Evolutionary conservation across 306 rosid species (phyloP).

Genomic region (Cajanus cajan): DNA sequence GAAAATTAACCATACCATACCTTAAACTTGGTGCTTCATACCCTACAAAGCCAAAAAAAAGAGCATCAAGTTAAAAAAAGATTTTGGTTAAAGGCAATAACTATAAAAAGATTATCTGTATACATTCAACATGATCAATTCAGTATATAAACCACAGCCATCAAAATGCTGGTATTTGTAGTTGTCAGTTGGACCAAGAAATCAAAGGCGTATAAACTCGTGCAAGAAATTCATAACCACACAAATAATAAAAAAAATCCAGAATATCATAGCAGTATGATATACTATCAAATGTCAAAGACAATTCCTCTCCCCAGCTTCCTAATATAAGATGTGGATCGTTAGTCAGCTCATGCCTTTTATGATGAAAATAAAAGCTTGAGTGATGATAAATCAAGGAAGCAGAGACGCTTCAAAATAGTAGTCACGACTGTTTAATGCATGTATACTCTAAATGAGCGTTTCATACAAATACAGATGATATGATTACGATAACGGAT

Average conservation of each 20-base stretch:
- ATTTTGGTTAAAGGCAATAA: neutral
- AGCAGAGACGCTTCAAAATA: neutral
- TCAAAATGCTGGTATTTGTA: neutral
- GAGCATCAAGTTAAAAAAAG: slow-evolving; percentile 11
- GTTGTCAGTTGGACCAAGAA: neutral
- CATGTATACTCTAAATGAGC: neutral
- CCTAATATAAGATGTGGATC: neutral
- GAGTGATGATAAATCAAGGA: neutral
- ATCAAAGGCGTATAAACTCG: neutral
- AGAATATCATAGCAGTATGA: neutral
- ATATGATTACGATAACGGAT: too few species aligned
- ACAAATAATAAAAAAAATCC: neutral
- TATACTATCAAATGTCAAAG: neutral
- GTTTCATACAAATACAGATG: too few species aligned
- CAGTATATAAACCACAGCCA: neutral
- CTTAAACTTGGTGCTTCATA: slow-evolving; percentile 81
- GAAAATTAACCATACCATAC: slow-evolving; percentile 34
- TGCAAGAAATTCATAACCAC: neutral
- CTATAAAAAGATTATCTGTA: neutral
- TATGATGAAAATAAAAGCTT: neutral
- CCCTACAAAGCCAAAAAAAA: slow-evolving; percentile 51
- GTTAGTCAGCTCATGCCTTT: neutral
- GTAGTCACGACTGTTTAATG: neutral
- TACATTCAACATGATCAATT: neutral
- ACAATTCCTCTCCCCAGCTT: neutral